phyloP scores from a whole-genome alignment of 2,329 filamentous ascomycete genomes.

The Ceratocystis cubensis region DNA sequence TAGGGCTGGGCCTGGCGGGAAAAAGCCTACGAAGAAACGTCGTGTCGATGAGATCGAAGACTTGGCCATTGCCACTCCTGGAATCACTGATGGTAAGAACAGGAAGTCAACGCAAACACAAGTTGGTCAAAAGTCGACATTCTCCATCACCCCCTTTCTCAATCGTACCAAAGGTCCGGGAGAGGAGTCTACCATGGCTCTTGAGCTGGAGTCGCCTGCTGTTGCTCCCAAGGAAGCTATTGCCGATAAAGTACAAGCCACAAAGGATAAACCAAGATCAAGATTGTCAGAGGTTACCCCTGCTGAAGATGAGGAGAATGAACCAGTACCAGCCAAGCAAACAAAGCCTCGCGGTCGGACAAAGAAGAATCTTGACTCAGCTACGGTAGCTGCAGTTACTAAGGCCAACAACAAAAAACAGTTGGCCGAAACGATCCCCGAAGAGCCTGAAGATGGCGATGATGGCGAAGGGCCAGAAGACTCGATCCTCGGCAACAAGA shows the following conservation, averaged over 20 bases:
- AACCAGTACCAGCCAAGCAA: constrained; percentile 6
- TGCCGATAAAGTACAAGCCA: constrained; percentile 15
- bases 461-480: constrained; percentile 7
- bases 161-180: constrained; percentile 53
- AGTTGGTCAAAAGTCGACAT: constrained; percentile 75
- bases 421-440: neutral
- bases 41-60: constrained; percentile 37
- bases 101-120: constrained; percentile 46
- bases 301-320: constrained; percentile 11
- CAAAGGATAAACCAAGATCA: constrained; percentile 16
- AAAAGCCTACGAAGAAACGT: constrained; percentile 34
- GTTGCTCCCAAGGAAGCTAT: constrained; percentile 4
- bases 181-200: constrained; percentile 16
- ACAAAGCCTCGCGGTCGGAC: constrained; percentile 15
- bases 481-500: constrained; percentile 9
- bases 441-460: constrained; percentile 19
- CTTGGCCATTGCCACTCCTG: constrained; percentile 36
- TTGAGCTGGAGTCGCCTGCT: constrained; percentile 15
- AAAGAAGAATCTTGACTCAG: constrained; percentile 13
- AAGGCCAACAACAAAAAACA: constrained; percentile 13
- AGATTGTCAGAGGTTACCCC: constrained; percentile 18
- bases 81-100: constrained; percentile 32
- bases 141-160: constrained; percentile 89
- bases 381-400: neutral
- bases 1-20: constrained; percentile 27